Percentiles rank a stretch among this genome's conserved stretches.
These are phyloP conservation scores for Triangularia verruculosa DNA, from an alignment of 2,329 filamentous ascomycete species.

Conservation along the genomic window DNA sequence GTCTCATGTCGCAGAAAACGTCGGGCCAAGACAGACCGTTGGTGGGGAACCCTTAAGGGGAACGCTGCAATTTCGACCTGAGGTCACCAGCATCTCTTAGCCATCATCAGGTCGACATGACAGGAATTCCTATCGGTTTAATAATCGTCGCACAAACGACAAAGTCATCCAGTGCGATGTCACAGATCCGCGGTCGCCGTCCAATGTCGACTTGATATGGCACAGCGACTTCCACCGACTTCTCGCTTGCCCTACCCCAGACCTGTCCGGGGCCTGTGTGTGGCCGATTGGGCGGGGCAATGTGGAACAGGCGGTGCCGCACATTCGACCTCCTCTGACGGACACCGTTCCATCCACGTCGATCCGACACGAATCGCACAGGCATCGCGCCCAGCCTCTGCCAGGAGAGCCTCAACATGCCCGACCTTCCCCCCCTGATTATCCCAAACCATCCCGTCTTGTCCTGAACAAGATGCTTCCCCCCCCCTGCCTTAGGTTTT, in stretches of 20 bases:
- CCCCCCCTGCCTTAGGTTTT: not conserved
- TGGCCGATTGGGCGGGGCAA: constrained; percentile 21
- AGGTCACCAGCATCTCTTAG: not conserved
- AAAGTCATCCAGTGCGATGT: not conserved
- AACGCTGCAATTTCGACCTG: not conserved
- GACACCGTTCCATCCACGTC: constrained; percentile 38
- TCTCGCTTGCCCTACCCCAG: constrained; percentile 16
- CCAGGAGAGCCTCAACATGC: constrained; percentile 11
- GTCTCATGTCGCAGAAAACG: constrained; percentile 9
- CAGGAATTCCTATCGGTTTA: not conserved
- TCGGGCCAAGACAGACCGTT: constrained; percentile 6
- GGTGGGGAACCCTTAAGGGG: not conserved
- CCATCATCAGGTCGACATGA: not conserved
- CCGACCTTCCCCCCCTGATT: not conserved
- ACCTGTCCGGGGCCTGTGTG: constrained; percentile 13
- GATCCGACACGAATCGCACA: constrained; percentile 36
- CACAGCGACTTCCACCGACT: constrained; percentile 12
- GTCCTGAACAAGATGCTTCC: not conserved
- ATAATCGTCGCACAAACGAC: not conserved
- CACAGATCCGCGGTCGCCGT: not conserved
- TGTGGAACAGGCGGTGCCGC: constrained; percentile 27
- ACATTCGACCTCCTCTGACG: constrained; percentile 32
- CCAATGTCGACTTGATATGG: constrained; percentile 6
- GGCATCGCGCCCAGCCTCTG: constrained; percentile 4
- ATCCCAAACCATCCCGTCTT: not conserved